Base-by-base conservation (phyloP, 2,329 filamentous ascomycete species). In the Alternaria gaisen region DNA sequence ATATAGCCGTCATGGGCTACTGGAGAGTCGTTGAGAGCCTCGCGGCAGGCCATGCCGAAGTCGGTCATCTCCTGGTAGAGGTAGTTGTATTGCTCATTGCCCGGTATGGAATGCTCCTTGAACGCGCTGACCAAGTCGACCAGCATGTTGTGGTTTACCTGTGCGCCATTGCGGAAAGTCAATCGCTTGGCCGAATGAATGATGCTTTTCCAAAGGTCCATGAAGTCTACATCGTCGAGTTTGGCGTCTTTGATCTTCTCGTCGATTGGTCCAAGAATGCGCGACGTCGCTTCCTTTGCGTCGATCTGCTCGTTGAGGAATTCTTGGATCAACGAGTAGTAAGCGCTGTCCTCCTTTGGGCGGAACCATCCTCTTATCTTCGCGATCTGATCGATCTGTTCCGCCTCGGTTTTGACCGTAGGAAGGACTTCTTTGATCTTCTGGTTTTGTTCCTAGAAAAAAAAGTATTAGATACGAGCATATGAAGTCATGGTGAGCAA, bases 21-120 rank as follows among this genome's bases (percentile, higher is more conserved):
- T 3, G 76, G 76, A 6, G 34, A 20, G 50, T 79, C 75, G 58
- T 78, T 77, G 60, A 66, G 70, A 2, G 66, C 65, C 53, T 77
- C 74, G n/a, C 72, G 67, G 32, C 61, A 64, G 9, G 72, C 68
- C 53, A 74, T 62, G 18, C 24, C 16, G 36, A 77, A 65, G n/a
- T 72, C 63, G 14, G 61, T 64, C n/a, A 75, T 57, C 5, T 60
- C 54, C 26, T 26, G 53, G 60, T 71, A 72, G 24, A 69, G 50
- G 30, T 70, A 64, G 40, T 67, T 60, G 58, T 71, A 69, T 36
- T 68, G 56, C 34, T 69, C 59, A 12, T 65, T 61, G n/a, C 48
- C 53, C 1, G 66, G 63, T 22, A 71, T 66, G 0, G 65, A 66
- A 48, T 73, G 72, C 4, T 66, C 24, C 51, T 77, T 74, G 59